phyloP scores from a whole-genome alignment of 352 stramenopile species.

The Phytophthora citrophthora region DNA sequence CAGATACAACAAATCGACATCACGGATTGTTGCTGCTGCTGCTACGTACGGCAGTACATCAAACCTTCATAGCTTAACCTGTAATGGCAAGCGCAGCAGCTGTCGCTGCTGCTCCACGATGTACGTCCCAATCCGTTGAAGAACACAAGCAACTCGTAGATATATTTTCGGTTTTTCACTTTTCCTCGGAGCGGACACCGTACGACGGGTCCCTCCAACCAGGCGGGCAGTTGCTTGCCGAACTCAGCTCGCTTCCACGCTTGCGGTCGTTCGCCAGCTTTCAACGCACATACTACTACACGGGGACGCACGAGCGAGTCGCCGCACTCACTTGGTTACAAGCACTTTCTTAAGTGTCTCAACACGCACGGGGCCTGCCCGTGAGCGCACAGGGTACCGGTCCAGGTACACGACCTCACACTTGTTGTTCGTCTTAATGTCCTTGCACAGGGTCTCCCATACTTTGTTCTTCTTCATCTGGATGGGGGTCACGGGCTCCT shows the following conservation, averaged over 20 bases:
- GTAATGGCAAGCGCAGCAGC: too few relatives aligned
- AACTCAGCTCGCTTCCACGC: slow-evolving; percentile 23
- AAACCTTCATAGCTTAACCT: too few relatives aligned
- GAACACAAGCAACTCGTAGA: slow-evolving; percentile 27
- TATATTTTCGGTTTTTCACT: slow-evolving; percentile 26
- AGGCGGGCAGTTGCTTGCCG: slow-evolving; percentile 13
- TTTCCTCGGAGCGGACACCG: neutral
- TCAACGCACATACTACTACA: slow-evolving; percentile 23
- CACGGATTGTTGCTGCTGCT: neutral
- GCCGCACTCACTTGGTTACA: slow-evolving; percentile 42
- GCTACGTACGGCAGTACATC: neutral
- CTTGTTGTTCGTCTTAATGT: slow-evolving; percentile 83
- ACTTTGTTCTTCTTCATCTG: slow-evolving; percentile 91
- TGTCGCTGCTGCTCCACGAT: neutral
- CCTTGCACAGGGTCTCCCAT: slow-evolving; percentile 76
- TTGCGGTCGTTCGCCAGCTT: slow-evolving; percentile 23
- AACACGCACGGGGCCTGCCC: slow-evolving; percentile 56
- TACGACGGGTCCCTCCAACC: neutral
- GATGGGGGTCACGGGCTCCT: slow-evolving; percentile 76
- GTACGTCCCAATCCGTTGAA: neutral
- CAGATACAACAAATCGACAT: too few relatives aligned
- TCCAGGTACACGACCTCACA: slow-evolving; percentile 76
- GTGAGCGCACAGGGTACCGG: slow-evolving; percentile 61
- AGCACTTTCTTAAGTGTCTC: slow-evolving; percentile 68
- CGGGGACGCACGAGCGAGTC: slow-evolving; percentile 10